Percentiles rank a stretch among this genome's conserved stretches.
Conservation (phyloP, 2,329 filamentous ascomycete genomes). For the Ceratocystis destructans region DNA sequence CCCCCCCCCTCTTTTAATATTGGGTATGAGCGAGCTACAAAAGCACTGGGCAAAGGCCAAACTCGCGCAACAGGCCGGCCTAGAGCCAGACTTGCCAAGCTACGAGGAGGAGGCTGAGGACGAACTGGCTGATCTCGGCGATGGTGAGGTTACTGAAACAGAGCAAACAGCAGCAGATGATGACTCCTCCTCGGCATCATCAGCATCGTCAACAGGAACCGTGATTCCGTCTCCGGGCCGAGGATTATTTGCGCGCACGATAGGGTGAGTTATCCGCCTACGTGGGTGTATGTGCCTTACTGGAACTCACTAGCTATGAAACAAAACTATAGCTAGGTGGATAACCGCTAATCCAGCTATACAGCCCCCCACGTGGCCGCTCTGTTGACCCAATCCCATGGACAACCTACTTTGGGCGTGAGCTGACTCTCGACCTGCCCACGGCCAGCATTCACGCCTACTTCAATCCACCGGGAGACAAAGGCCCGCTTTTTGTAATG, state of each 20-base stretch:
- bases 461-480: conserved; percentile 62
- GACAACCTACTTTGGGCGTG: conserved; percentile 83
- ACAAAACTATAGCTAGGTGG: conserved; percentile 14
- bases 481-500: conserved; percentile 74
- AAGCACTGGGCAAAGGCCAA: conserved; percentile 66
- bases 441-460: conserved; percentile 58
- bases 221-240: conserved; percentile 64
- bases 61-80: conserved; percentile 40
- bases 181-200: conserved; percentile 48
- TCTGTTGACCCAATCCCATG: conserved; percentile 58
- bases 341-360: conserved; percentile 11
- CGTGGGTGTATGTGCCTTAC: neutral
- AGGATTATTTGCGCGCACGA: conserved; percentile 57
- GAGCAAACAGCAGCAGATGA: conserved; percentile 33
- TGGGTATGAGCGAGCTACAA: conserved; percentile 64
- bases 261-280: conserved; percentile 38
- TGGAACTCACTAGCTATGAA: neutral
- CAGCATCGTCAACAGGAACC: conserved; percentile 88
- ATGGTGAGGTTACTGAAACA: conserved; percentile 9
- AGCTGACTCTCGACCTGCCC: conserved; percentile 55
- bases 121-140: neutral
- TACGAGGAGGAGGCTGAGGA: conserved; percentile 7
- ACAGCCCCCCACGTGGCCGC: conserved; percentile 29
- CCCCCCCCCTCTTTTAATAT: neutral
- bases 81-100: conserved; percentile 4